Percentiles rank a stretch among this genome's conserved stretches.
Conservation (phyloP, 257 asterid genomes). For the Scutellaria galericulata region DNA sequence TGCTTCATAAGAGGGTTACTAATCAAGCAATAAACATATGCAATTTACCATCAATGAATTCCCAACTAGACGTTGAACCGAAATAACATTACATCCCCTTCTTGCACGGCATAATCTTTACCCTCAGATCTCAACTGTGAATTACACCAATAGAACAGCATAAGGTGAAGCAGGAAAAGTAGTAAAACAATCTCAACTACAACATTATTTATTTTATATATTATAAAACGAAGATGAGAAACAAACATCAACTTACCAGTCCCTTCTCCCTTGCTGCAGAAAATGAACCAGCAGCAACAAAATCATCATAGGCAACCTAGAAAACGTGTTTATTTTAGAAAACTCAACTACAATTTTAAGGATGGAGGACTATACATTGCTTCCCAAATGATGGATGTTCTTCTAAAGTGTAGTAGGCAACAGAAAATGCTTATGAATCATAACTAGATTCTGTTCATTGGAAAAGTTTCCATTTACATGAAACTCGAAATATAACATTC, state of each 20-base stretch:
- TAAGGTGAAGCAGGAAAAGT: not conserved
- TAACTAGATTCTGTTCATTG: conserved; percentile 4
- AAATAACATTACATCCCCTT: conserved; percentile 96
- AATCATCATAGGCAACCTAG: conserved; percentile 92
- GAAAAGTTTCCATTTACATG: not conserved
- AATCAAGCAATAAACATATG: conserved; percentile 1
- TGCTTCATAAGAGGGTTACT: too few relatives aligned
- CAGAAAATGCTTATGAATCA: conserved; percentile 27
- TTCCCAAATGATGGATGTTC: not conserved
- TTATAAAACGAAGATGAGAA: not conserved
- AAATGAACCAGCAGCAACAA: conserved; percentile 88
- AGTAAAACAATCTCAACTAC: not conserved
- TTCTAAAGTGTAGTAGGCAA: conserved; percentile 1
- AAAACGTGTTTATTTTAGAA: conserved; percentile 33
- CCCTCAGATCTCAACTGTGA: conserved; percentile 99
- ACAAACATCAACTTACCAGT: conserved; percentile 64
- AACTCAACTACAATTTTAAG: not conserved
- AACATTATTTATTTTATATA: not conserved
- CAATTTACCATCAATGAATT: conserved; percentile 20
- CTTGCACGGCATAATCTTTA: conserved; percentile 87
- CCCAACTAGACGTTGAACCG: conserved; percentile 78
- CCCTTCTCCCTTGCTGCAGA: conserved; percentile 98
- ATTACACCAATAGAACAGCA: conserved; percentile 22
- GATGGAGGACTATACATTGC: not conserved
- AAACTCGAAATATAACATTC: not conserved